Evolutionary conservation across 805 yeast species (phyloP), one percentile per base, ranked within the genome.

Genomic region (Sugiyamaella boreocaroliniensis): DNA sequence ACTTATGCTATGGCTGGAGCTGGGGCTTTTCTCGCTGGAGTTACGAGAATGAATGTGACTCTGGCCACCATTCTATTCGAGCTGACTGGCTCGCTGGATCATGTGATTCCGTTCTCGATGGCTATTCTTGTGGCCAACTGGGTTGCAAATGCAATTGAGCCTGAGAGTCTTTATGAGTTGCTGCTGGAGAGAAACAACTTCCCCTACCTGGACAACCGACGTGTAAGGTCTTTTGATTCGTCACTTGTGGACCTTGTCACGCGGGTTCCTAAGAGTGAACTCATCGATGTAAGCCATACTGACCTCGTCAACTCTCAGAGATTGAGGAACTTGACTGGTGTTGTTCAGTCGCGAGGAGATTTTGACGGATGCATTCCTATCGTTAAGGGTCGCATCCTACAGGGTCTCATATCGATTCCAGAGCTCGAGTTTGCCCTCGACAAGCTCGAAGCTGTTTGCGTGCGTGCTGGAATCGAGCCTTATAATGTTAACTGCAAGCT

Each of bases 1-100:
- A 85, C 96, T 0, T 93, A 92, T 67, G 97, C 99, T 0, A 87
- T 92, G 63, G 73, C 93, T 29, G 99, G 99, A 2, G 98, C 99
- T 0, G 98, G 93, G 0, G 96, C 97, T 4, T 86, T 96, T 1
- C 74, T 93, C 52, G 84, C 95, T 64, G 99, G 99, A 2, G 93
- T 93, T 40, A 93, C 97, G 7, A 90, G 93, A 61, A 73, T 93
- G 60, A 88, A 96, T 0, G 83, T 92, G 12, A 84, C 98, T 0
- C 96, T 93, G 40, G 98, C 90, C 1, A 87, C 93, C 11, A 86
- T 93, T 43, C 86, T 93, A 92, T 88, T 90, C 69, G 84, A 80
- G 59, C 63, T 80, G 34, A 80, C 84, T 0, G 78, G 81, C 19
- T 75, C 80, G 12, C 74, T 79, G 53, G 77, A 78, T 22, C 79